Base-by-base conservation (phyloP, 1,284 basidiomycete species). In the Psilocybe mexicana region DNA sequence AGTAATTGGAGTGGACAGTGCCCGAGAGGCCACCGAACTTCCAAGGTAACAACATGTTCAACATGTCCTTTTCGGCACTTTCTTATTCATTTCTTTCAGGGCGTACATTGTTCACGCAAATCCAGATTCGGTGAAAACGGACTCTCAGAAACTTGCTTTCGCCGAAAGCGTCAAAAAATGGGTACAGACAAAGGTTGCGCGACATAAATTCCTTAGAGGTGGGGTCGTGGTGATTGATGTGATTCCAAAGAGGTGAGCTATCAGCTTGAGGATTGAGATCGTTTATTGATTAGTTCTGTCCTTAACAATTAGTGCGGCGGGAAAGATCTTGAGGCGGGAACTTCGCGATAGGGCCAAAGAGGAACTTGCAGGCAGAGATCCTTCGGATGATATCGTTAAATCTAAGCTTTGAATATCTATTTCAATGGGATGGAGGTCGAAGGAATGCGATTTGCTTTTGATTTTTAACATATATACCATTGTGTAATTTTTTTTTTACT, bases 1-100 rank as follows among this genome's bases (percentile, higher is more conserved):
- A 6, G 89, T 94, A 3, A 86, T 93, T 54, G 88, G 90, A 1
- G 73, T 93, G 1, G 75, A 86, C 2, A 81, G 79, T 58, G 73
- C 74, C 1, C 77, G 77, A 51, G 79, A 90, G 64, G 88, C 84
- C 1, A 92, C 91, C 2, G 92, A 94, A 68, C 77, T 93, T 11
- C 92, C 92, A 8, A 82, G 88, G 86, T 85, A 35, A 33, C 43
- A 33, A 33, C 48, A 62, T 50, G 43, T 43, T 36, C 55, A 5
- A 28, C n/a, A 26, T 30, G 43, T 12, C 30, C 46, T 33, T 24
- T 14, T 14, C 23, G 5, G 30, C 12, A 3, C n/a, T 12, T 42
- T 6, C 36, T 25, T 46, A 25, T 28, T 43, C 36, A 12, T 46
- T 6, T 45, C 3, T 18, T 18, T 6, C 62, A 86, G 89, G 61